These are phyloP conservation scores for Acaromyces ingoldii DNA, from an alignment of 1,284 basidiomycete species.

Conservation along the genomic window DNA sequence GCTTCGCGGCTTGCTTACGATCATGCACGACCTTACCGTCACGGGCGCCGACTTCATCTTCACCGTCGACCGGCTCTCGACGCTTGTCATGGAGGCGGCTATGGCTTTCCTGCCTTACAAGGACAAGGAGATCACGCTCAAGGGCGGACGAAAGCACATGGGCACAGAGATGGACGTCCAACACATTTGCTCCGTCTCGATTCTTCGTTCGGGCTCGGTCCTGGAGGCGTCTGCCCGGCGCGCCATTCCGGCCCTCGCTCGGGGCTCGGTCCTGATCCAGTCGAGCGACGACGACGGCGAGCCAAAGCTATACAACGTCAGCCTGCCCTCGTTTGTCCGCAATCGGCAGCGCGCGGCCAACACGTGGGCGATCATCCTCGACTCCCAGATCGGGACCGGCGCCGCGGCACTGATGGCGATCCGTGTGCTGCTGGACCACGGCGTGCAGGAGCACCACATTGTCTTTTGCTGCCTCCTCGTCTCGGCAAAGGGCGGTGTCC, in stretches of 20 bases:
- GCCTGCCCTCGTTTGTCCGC: conserved; percentile 62
- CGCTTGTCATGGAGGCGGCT: conserved; percentile 77
- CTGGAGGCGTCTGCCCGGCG: conserved; percentile 83
- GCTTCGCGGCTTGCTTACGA: conserved; percentile 64
- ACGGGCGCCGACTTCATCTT: conserved; percentile 80
- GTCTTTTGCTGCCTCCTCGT: conserved; percentile 72
- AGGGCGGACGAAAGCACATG: conserved; percentile 5
- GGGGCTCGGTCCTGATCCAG: conserved; percentile 83
- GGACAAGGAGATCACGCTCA: conserved; percentile 58
- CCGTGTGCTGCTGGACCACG: conserved; percentile 89
- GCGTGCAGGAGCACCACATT: conserved; percentile 69
- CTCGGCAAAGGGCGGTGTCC: conserved; percentile 70
- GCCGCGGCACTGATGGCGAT: conserved; percentile 95
- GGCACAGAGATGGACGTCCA: conserved; percentile 63
- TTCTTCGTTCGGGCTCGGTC: conserved; percentile 80
- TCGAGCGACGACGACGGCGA: conserved; percentile 73
- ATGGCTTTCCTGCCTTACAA: conserved; percentile 72
- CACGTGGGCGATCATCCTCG: conserved; percentile 82
- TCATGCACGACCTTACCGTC: conserved; percentile 67
- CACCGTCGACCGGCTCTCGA: conserved; percentile 78
- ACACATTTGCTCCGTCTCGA: conserved; percentile 73
- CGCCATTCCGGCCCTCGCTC: conserved; percentile 77
- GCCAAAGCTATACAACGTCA: conserved; percentile 75
- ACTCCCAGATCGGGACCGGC: conserved; percentile 92
- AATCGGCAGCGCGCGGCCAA: conserved; percentile 55